phyloP scores from a whole-genome alignment of 1,139 yeast genomes.

The Protomyces lactucae-debilis region DNA sequence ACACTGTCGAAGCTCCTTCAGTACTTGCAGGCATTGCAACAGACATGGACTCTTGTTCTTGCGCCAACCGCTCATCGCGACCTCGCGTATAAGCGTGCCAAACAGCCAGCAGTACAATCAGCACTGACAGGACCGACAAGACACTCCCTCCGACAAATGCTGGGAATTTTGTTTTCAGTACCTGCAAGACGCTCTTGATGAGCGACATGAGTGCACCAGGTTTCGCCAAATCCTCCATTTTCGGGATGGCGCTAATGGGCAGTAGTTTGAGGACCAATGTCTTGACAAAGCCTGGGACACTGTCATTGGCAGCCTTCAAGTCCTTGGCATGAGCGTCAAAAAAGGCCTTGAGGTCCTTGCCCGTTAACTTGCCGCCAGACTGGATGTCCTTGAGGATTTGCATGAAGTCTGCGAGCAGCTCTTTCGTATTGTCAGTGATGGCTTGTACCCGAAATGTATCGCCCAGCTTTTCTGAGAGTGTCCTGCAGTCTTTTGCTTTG shows the following conservation, averaged over 20 bases:
- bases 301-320: conserved; percentile 21
- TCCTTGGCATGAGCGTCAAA: conserved; percentile 17
- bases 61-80: conserved; percentile 19
- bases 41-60: conserved; percentile 1
- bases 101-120: conserved; percentile 18
- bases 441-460: conserved; percentile 8
- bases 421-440: conserved; percentile 6
- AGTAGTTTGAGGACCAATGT: conserved; percentile 16
- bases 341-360: conserved; percentile 7
- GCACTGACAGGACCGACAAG: conserved; percentile 18
- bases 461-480: conserved; percentile 8
- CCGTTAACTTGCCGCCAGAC: conserved; percentile 19
- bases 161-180: conserved; percentile 15
- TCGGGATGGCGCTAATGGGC: conserved; percentile 16
- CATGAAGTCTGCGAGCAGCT: conserved; percentile 13
- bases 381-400: conserved; percentile 23
- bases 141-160: conserved; percentile 23
- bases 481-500: background rate
- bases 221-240: conserved; percentile 17
- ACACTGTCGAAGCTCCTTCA: background rate
- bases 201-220: conserved; percentile 23
- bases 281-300: conserved; percentile 23
- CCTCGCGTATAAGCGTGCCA: conserved; percentile 21
- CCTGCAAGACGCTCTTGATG: conserved; percentile 16
- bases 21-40: background rate